Base-by-base conservation (phyloP, 2,329 filamentous ascomycete genomes). In the Hymenoscyphus salicellus region DNA sequence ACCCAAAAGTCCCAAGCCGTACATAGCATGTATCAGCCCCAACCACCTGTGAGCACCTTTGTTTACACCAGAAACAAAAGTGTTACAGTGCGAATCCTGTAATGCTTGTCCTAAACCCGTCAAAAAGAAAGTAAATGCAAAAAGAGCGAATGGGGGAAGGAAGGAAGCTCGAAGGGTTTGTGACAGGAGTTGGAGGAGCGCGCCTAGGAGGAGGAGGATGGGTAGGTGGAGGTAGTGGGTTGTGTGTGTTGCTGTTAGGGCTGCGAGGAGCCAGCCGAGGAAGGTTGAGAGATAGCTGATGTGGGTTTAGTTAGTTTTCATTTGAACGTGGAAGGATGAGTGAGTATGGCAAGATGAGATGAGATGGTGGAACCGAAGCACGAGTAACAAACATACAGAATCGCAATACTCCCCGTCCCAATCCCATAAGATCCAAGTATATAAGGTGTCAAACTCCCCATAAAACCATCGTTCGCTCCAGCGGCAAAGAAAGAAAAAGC, bases 401-500 rank as follows among this genome's bases (percentile, higher is more conserved):
- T 23, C 43, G 43, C 43, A 49, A 23, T 49, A 49, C 43, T 49
- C 43, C 43, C n/a, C 6, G 84, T 86, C 14, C 76, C 80, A 56
- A 87, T 81, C 5, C 77, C 67, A 70, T 88, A 88, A 2, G 82
- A 80, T 5, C 80, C 78, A 3, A 89, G 79, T 10, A 89, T 80
- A 70, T 89, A 87, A 0, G 87, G 87, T 1, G 89, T 82, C 16
- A 90, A 68, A 1, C 87, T 81, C 2, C 87, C 87, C 0, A 89
- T 77, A 65, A 83, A 87, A 36, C 87, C 87, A 72, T 89, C 87
- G 63, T 88, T 89, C 58, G 85, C 79, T 0, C 87, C 87, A 0
- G 87, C 85, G 33, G 86, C 84, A 71, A 89, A 88, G 77, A 89
- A 89, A 0, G 85, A 86, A 67, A 88, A 83, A 0, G 82, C 83